phyloP scores from a whole-genome alignment of 495 filamentous ascomycete species.

The Aspergillus baeticus region DNA sequence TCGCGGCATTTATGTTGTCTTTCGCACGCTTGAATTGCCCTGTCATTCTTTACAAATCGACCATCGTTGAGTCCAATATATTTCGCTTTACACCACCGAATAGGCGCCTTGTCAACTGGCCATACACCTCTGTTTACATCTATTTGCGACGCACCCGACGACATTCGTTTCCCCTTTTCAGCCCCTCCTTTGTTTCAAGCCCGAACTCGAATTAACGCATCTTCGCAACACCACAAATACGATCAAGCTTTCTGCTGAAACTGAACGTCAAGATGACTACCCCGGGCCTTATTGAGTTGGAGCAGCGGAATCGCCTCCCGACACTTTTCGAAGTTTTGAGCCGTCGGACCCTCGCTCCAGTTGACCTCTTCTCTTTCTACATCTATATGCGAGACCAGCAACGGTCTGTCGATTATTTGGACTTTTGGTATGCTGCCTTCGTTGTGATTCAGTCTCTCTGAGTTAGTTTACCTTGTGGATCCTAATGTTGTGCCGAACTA shows the following conservation, averaged over 20 bases:
- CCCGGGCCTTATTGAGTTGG: conserved; percentile 30
- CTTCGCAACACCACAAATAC: background rate
- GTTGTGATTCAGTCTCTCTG: background rate
- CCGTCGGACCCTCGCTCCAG: conserved; percentile 83
- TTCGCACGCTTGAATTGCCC: conserved; percentile 11
- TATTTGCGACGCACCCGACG: conserved; percentile 6
- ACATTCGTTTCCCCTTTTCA: conserved; percentile 22
- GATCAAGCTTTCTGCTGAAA: background rate
- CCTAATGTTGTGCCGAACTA: conserved; percentile 33
- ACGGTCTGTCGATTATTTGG: conserved; percentile 93
- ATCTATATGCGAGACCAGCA: conserved; percentile 99
- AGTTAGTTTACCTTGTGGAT: background rate
- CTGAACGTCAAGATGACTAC: conserved; percentile 34
- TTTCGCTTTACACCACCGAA: background rate
- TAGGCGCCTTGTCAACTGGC: background rate
- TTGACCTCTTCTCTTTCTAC: conserved; percentile 98
- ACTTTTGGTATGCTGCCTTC: conserved; percentile 75
- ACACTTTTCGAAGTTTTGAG: conserved; percentile 94
- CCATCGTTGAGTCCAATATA: conserved; percentile 2
- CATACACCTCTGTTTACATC: conserved; percentile 14
- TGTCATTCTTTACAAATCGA: conserved; percentile 9
- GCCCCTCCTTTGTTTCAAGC: conserved; percentile 12
- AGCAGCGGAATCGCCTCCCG: conserved; percentile 77
- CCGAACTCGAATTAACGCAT: conserved; percentile 4
- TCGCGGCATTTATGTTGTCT: conserved; percentile 10